phyloP scores from a whole-genome alignment of 805 yeast genomes.

The Jamesozyma piceae region DNA sequence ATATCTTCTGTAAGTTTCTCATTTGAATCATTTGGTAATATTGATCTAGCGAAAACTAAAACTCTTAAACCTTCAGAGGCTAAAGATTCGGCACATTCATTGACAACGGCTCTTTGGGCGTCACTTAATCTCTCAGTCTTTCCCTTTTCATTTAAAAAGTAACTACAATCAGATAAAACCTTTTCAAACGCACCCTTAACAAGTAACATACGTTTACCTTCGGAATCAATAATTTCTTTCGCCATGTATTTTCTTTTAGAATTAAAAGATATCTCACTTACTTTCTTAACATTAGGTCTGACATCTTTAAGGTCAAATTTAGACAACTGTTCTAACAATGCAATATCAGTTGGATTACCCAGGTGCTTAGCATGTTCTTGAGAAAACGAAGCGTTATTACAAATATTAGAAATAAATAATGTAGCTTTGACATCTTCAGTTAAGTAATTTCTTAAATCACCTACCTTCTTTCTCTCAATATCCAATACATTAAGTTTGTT shows the following conservation, averaged over 20 bases:
- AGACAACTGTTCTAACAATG: conserved; percentile 65
- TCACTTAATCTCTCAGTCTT: conserved; percentile 49
- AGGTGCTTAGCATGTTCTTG: conserved; percentile 58
- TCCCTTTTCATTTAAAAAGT: conserved; percentile 51
- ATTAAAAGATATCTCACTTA: conserved; percentile 73
- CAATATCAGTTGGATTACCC: conserved; percentile 95
- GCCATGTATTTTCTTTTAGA: conserved; percentile 87
- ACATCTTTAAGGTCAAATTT: conserved; percentile 65
- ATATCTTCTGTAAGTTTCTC: conserved; percentile 28
- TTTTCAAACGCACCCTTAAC: conserved; percentile 90
- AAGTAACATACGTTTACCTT: conserved; percentile 50
- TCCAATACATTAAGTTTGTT: conserved; percentile 30
- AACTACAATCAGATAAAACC: conserved; percentile 51
- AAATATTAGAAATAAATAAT: conserved; percentile 58
- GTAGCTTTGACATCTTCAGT: conserved; percentile 48
- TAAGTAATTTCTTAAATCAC: conserved; percentile 36
- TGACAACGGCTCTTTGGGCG: conserved; percentile 38
- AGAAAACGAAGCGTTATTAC: conserved; percentile 68
- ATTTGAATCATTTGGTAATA: conserved; percentile 24
- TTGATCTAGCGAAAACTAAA: conserved; percentile 62
- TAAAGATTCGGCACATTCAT: conserved; percentile 48
- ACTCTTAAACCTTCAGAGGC: conserved; percentile 84
- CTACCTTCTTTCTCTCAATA: conserved; percentile 39
- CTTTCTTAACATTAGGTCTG: conserved; percentile 48
- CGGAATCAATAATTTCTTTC: conserved; percentile 50